Conservation (phyloP, 2,329 filamentous ascomycete species). For the Acrocalymma vagum region DNA sequence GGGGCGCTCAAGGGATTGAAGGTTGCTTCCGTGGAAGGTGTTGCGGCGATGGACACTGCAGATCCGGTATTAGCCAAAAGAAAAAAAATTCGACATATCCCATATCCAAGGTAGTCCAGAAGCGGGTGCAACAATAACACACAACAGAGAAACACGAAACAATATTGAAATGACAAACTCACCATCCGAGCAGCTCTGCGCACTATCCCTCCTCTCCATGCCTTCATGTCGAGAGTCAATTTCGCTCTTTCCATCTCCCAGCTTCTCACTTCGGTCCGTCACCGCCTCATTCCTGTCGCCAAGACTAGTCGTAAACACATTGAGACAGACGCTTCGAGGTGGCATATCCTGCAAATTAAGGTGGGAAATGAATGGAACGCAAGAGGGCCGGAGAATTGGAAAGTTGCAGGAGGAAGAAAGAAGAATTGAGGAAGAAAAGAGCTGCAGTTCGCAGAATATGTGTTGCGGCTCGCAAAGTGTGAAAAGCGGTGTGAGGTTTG, state of each 20-base stretch:
- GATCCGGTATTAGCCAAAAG: neutral
- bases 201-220: constrained; percentile 38
- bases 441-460: constrained; percentile 27
- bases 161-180: constrained; percentile 6
- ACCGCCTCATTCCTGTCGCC: constrained; percentile 37
- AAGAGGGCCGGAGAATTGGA: constrained; percentile 14
- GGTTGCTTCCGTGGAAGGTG: constrained; percentile 14
- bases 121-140: constrained; percentile 3
- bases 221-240: constrained; percentile 6
- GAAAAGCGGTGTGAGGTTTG: constrained; percentile 49
- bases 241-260: constrained; percentile 18
- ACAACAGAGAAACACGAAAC: constrained; percentile 1
- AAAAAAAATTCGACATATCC: neutral
- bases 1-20: constrained; percentile 29
- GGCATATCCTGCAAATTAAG: constrained; percentile 37
- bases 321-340: constrained; percentile 45
- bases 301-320: constrained; percentile 45
- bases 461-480: constrained; percentile 32
- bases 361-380: neutral
- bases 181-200: constrained; percentile 31
- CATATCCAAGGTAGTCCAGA: too few relatives aligned
- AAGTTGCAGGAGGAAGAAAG: constrained; percentile 19
- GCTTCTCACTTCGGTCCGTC: constrained; percentile 21
- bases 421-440: constrained; percentile 36
- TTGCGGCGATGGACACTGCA: constrained; percentile 22